phyloP scores from a whole-genome alignment of 139 green algal species.

The Chlorella sp. region DNA sequence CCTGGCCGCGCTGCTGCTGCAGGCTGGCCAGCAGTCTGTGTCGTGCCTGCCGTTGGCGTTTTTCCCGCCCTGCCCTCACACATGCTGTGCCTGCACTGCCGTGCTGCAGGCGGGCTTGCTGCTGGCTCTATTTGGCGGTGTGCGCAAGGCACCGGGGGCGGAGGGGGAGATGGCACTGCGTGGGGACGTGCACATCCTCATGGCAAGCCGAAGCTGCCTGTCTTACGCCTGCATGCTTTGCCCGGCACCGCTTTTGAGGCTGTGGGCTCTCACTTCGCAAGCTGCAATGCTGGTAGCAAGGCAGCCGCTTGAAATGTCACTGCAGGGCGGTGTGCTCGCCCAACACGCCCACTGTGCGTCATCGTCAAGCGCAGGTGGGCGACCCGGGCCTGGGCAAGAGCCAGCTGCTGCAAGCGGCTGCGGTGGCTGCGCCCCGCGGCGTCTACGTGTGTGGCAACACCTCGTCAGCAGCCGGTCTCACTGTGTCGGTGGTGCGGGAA shows the following conservation, averaged over 20 bases:
- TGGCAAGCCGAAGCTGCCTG: slow-evolving; percentile 47
- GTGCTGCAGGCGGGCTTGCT: slow-evolving; percentile 68
- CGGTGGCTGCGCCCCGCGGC: slow-evolving; percentile 77
- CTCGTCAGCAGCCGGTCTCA: slow-evolving; percentile 83
- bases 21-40: too few relatives aligned
- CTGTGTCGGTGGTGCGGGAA: slow-evolving; percentile 81
- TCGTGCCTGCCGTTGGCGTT: too few relatives aligned
- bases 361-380: slow-evolving; percentile 66
- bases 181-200: slow-evolving; percentile 87
- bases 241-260: too few relatives aligned
- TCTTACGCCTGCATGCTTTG: too few relatives aligned
- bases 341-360: too few relatives aligned
- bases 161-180: slow-evolving; percentile 60
- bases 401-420: slow-evolving; percentile 87
- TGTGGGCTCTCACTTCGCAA: too few relatives aligned
- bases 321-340: too few relatives aligned
- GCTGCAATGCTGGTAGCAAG: too few relatives aligned
- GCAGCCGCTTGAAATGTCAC: too few relatives aligned
- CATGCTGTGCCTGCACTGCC: too few relatives aligned
- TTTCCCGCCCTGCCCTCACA: too few relatives aligned
- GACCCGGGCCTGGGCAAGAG: slow-evolving; percentile 93
- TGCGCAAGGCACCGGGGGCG: slow-evolving; percentile 65
- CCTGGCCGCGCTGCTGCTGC: too few relatives aligned
- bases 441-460: slow-evolving; percentile 95
- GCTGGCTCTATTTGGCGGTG: slow-evolving; percentile 90